Conservation (phyloP, 208 protist species). For the Leishmania mexicana region DNA sequence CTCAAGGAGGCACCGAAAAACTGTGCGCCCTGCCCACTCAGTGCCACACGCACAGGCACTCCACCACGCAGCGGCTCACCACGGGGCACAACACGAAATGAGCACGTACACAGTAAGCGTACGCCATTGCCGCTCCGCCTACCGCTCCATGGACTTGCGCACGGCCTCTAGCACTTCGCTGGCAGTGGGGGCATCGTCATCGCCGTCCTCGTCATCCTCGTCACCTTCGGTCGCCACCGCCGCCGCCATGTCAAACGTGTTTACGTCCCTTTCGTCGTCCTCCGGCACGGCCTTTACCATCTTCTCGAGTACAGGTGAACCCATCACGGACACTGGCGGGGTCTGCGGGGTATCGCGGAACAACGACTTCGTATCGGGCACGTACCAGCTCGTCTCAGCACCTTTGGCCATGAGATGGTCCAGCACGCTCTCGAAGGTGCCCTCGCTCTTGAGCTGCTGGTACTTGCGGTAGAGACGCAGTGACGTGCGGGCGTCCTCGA, state of each 20-base stretch:
- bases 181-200: constrained; percentile 24
- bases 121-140: constrained; percentile 8
- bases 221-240: constrained; percentile 4
- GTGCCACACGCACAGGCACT: background rate
- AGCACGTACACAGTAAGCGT: background rate
- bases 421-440: constrained; percentile 81
- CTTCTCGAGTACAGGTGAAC: constrained; percentile 57
- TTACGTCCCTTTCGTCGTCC: constrained; percentile 14
- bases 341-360: constrained; percentile 56
- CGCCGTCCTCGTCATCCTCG: constrained; percentile 21
- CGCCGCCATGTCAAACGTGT: constrained; percentile 10
- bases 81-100: background rate
- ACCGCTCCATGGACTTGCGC: constrained; percentile 36
- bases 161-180: constrained; percentile 35
- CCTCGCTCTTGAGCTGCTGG: constrained; percentile 70
- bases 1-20: background rate
- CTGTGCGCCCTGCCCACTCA: background rate
- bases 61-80: background rate
- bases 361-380: constrained; percentile 64
- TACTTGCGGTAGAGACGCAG: constrained; percentile 92
- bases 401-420: constrained; percentile 87
- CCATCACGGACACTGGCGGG: constrained; percentile 45
- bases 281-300: constrained; percentile 7
- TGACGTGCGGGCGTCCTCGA: constrained; percentile 96
- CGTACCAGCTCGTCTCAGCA: constrained; percentile 91